Conservation (phyloP, 1,139 yeast genomes). For the Candida neerlandica region DNA sequence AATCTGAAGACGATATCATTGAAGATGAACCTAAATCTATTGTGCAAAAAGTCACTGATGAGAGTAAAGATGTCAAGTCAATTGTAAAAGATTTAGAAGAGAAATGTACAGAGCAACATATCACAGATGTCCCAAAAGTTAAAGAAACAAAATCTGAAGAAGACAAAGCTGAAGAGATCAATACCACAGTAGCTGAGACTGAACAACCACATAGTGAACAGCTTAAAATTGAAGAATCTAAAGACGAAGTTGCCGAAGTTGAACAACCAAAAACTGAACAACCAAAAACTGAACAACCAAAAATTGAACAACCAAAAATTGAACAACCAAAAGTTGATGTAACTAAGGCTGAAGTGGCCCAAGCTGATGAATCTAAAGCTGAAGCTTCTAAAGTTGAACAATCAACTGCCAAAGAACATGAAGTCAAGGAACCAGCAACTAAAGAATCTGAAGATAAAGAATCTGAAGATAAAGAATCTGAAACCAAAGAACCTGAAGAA, state of each 20-base stretch:
- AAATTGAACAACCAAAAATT: background rate
- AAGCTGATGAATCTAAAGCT: background rate
- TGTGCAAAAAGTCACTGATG: no score
- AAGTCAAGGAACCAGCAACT: background rate
- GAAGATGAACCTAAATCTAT: background rate
- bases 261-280: conserved; percentile 3
- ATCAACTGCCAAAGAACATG: background rate
- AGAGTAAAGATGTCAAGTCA: background rate
- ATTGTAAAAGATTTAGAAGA: background rate
- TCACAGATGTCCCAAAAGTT: background rate
- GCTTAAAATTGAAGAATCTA: conserved; percentile 7
- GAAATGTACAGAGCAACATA: background rate
- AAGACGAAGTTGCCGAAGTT: conserved; percentile 3
- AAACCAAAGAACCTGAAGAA: no score
- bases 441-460: background rate
- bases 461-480: no score
- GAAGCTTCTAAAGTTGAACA: background rate
- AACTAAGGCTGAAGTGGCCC: background rate
- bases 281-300: background rate
- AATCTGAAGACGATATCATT: background rate
- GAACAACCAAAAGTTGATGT: background rate
- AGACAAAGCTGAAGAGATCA: background rate
- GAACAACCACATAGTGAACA: conserved; percentile 10
- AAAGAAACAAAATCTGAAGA: conserved; percentile 5
- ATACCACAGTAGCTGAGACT: background rate